Evolutionary conservation across 495 filamentous ascomycete species (phyloP), one percentile per base, ranked within the genome.

Genomic region (Chaetomium cochliodes): DNA sequence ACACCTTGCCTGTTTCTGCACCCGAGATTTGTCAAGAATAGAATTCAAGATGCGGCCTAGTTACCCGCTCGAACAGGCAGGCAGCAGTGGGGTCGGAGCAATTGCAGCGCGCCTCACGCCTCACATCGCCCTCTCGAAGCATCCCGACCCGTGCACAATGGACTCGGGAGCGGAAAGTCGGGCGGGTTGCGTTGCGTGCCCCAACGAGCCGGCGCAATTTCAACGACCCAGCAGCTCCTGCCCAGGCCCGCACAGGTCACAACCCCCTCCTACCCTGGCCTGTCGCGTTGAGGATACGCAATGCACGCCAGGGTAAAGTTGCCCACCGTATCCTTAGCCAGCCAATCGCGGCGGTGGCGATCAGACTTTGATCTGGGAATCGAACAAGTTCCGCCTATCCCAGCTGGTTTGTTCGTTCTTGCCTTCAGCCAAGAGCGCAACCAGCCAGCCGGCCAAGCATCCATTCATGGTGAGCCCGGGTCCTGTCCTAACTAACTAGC

Each of bases 311-410:
- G 68, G 69, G 63, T 59, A 23, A 25, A 65, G 13, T 63, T 50
- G 63, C 62, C 73, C 65, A 58, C 70, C 65, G 66, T 72, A 69
- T 50, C 33, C 63, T 41, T 20, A 49, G 49, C 63, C 41, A 52
- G 58, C 74, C 73, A 77, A 76, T 76, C 72, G 73, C 23, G 20
- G 51, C 42, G 58, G 67, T 64, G 62, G 69, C 72, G 73, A 72
- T 74, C 73, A 74, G 71, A 75, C 73, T 75, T 74, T 76, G 73
- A 71, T 69, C 67, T 65, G 69, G 67, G 67, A 65, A 67, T 70
- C 66, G 67, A 68, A 2, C 60, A 64, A 69, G 65, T 70, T 58
- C 69, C 66, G 61, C 65, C 58, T 53, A 65, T 60, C 51, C 65
- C 57, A 67, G 63, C 52, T 3, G 49, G 22, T 26, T 12, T 20